A percentile compares a stretch with the other conserved stretches of the same genome.
These are phyloP conservation scores for Gossypium raimondii DNA, from an alignment of 345 rosid genomes.

Conservation along the genomic window DNA sequence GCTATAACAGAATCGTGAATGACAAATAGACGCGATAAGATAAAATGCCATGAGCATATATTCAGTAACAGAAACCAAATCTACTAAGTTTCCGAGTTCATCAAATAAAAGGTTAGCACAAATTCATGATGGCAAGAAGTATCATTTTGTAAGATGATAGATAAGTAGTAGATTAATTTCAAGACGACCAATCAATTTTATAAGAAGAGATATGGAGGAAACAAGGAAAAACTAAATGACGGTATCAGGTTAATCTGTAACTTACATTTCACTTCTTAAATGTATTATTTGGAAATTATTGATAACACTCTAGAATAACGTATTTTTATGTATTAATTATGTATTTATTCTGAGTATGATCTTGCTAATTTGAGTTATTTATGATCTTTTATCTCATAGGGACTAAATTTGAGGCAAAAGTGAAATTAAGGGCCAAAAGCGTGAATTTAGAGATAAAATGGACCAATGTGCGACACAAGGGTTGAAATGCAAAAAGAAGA, in stretches of 20 bases:
- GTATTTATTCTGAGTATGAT: too few species aligned
- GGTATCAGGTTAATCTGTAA: not conserved
- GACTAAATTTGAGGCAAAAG: too few species aligned
- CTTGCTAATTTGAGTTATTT: too few species aligned
- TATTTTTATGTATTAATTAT: too few species aligned
- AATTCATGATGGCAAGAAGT: not conserved
- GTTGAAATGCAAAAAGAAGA: too few species aligned
- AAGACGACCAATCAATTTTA: not conserved
- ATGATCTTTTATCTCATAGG: too few species aligned
- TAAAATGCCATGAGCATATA: not conserved
- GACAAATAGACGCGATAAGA: not conserved
- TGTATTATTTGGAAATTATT: not conserved
- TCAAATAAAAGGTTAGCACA: not conserved
- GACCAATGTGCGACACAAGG: too few species aligned
- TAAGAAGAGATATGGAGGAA: not conserved
- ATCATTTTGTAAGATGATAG: not conserved
- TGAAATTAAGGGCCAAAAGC: too few species aligned
- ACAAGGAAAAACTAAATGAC: not conserved
- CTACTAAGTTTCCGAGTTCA: not conserved
- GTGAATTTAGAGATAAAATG: too few species aligned
- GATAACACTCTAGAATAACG: too few species aligned
- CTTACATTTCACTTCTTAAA: constrained; percentile 1
- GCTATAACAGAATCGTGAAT: constrained; percentile 8
- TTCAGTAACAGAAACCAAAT: not conserved
- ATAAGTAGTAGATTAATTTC: not conserved